Percentiles rank a stretch among this genome's conserved stretches.
Evolutionary conservation across 345 rosid genomes (phyloP).

Genomic region (Corymbia maculata): DNA sequence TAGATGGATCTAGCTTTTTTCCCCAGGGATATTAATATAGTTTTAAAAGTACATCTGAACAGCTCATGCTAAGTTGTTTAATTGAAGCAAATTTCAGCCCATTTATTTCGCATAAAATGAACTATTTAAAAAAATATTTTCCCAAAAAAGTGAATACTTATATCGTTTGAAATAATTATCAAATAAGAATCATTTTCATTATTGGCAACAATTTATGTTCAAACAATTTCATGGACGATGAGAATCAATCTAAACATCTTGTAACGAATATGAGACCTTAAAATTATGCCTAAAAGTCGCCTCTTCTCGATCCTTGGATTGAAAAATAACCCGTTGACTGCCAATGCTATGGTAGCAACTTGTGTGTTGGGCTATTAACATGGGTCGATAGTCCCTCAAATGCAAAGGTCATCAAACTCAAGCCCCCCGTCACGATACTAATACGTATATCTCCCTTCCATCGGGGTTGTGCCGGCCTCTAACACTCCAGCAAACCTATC

Average conservation of each 20-base stretch:
- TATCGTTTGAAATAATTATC: background rate
- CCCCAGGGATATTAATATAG: background rate
- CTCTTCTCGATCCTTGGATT: background rate
- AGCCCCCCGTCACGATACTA: fast-evolving
- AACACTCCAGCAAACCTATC: background rate
- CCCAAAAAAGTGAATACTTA: fast-evolving
- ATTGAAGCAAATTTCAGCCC: background rate
- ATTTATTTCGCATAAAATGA: fast-evolving
- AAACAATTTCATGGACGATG: fast-evolving
- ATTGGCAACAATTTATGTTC: fast-evolving
- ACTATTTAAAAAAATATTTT: too few relatives aligned
- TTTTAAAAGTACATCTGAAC: background rate
- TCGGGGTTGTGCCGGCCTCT: background rate
- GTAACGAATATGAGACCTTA: background rate
- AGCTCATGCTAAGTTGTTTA: background rate
- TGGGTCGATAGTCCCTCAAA: too few relatives aligned
- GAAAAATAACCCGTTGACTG: background rate
- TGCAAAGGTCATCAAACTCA: background rate
- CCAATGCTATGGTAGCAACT: background rate
- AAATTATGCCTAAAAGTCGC: fast-evolving
- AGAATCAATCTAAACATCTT: fast-evolving
- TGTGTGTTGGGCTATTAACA: background rate
- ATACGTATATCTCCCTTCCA: background rate
- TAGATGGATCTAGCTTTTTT: background rate
- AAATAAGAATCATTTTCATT: fast-evolving